These are phyloP conservation scores for Lichtheimia ornata DNA, from an alignment of 371 early-diverging fungal genomes.

Conservation along the genomic window DNA sequence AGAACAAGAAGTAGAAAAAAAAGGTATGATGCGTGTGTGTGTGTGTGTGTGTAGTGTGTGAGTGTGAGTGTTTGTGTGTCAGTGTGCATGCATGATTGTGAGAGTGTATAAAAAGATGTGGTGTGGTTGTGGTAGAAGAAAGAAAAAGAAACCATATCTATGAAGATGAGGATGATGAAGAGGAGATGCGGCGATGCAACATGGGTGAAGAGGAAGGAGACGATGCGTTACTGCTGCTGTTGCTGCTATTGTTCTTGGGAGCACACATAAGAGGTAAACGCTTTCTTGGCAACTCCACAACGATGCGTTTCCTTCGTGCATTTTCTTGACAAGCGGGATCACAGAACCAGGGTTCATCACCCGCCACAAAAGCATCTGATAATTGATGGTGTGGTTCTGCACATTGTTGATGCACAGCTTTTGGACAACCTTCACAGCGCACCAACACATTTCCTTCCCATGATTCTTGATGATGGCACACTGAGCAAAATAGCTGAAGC, in stretches of 20 bases:
- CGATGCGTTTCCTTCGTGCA: conserved; percentile 55
- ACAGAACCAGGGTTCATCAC: conserved; percentile 72
- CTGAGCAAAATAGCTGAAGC: conserved; percentile 83
- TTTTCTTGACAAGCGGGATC: conserved; percentile 71
- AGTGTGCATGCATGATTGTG: conserved; percentile 1
- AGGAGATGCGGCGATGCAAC: conserved; percentile 4
- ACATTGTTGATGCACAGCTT: conserved; percentile 81
- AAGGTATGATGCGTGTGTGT: neutral
- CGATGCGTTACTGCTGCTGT: neutral
- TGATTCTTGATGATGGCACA: conserved; percentile 77
- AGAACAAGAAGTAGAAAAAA: neutral
- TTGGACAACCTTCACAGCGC: conserved; percentile 86
- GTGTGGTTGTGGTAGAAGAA: neutral
- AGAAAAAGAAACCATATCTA: neutral
- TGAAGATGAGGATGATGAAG: conserved; percentile 9
- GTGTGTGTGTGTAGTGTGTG: too few relatives aligned
- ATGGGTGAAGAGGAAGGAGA: conserved; percentile 9
- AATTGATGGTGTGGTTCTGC: conserved; percentile 36
- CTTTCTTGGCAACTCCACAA: conserved; percentile 68
- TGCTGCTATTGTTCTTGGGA: conserved; percentile 13
- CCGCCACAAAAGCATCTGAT: conserved; percentile 46
- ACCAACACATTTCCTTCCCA: conserved; percentile 67
- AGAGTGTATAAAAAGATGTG: neutral
- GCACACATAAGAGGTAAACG: conserved; percentile 68
- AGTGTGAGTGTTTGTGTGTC: neutral